Base-by-base conservation (phyloP, 768 basidiomycete species). In the Tylopilus rubrobrunneus region DNA sequence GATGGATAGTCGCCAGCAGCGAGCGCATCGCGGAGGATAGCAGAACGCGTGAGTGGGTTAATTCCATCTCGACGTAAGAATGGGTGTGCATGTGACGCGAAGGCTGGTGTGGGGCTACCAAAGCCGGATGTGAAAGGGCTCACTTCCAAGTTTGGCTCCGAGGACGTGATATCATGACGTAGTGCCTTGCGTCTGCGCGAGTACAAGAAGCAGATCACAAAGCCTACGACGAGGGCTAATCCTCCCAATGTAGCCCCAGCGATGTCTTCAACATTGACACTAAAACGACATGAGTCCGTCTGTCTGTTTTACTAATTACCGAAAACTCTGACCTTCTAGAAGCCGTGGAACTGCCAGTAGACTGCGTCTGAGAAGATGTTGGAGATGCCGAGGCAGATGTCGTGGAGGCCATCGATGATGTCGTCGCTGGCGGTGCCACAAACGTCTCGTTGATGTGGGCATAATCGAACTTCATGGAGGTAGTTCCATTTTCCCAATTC, bases 381-480 rank as follows among this genome's bases (percentile, higher is more conserved):
- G 34, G 56, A 17, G 53, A 40, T 7, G 48, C 7, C 5, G 53
- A 34, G n/a, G n/a, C n/a, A n/a, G n/a, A n/a, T n/a, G n/a, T n/a
- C n/a, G n/a, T n/a, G n/a, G n/a, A n/a, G n/a, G n/a, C n/a, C n/a
- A n/a, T n/a, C n/a, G n/a, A n/a, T n/a, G n/a, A n/a, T 2, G 59
- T 55, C 5, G 52, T 51, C 9, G 25, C 8, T 5, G 53, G 48
- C 17, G 45, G 7, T 29, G 49, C 53, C 29, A 63, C 56, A 3
- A 63, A 49, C 27, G 66, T 51, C 50, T 66, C 61, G 14, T 66
- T 66, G 23, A 66, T 29, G 15, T 49, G 36, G 45, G 65, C 66
- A 42, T 67, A 66, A 34, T 66, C 65, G 14, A 67, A 68, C 25
- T 65, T 60, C 66, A 66, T 63, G 17, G 56, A 59, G 15, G 60